Base-by-base conservation (phyloP, 225 moss, liverwort and hornwort species). In the Sphagnum contortum region DNA sequence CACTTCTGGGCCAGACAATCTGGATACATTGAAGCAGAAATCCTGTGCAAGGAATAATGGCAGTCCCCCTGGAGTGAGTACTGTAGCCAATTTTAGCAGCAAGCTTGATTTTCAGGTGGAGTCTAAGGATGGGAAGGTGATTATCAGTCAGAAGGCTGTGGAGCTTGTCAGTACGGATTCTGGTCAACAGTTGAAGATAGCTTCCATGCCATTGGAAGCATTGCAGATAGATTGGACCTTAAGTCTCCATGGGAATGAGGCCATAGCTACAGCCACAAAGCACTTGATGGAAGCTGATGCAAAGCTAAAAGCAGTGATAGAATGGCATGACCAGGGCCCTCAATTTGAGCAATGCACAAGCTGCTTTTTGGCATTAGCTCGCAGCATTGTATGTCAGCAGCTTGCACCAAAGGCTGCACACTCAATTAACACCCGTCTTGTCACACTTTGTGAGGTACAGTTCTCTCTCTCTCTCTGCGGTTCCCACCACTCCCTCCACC, bases 381-480 rank as follows among this genome's bases (percentile, higher is more conserved):
- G 86, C 13, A 86, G 86, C 51, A 93, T 98, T 55, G 89, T 93
- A 59, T 98, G 79, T 52, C 98, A 98, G 73, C 93, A 93, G 66
- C 84, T 98, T 59, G 83, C 87, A 48, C 89, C 91, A 8, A 91
- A 80, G 71, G 93, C 98, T 74, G 98, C 98, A 3, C 4, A 57
- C 48, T 57, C 84, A 10, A 93, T 98, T 60, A 57, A 80, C 59
- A 75, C 78, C 6, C 93, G 98, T 49, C 81, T 96, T 4, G 45
- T 82, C 50, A 68, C 63, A 48, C 79, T 92, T 4, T 96, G 92
- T 61, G 90, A 90, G 85, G 96, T 96, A 78, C 54, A 52, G 52
- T 50, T 48, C 58, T 29, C 12, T 64, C 45, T 61, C 60, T 44
- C 62, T 46, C 2, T 60, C 52, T 55, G 44, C 59, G 59, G 45